Percentiles rank a stretch among this genome's conserved stretches.
Evolutionary conservation across 2,329 filamentous ascomycete genomes (phyloP).

Genomic region (Aspergillus udagawae): DNA sequence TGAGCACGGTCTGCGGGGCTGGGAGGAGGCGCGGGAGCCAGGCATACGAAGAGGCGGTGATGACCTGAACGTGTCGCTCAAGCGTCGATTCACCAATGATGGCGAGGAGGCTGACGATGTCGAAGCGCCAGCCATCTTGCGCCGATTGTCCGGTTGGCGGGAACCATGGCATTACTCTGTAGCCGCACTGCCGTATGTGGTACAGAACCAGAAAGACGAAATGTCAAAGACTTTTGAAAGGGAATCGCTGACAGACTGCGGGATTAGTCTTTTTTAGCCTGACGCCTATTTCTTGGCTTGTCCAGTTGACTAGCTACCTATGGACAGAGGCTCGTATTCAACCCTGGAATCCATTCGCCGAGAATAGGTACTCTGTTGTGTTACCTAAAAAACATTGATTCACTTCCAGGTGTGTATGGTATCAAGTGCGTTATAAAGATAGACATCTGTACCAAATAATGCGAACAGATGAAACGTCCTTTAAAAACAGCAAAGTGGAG

Average conservation of each 20-base stretch:
- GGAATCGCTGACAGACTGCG: background rate
- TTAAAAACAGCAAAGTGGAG: background rate
- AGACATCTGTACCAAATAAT: background rate
- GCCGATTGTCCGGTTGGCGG: background rate
- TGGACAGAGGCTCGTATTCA: background rate
- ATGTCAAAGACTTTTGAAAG: background rate
- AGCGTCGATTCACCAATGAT: conserved; percentile 60
- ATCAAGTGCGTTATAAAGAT: background rate
- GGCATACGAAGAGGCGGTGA: conserved; percentile 55
- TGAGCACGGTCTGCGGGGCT: conserved; percentile 58
- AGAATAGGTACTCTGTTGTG: background rate
- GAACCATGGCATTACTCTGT: background rate
- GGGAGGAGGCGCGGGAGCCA: conserved; percentile 58
- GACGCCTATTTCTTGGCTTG: background rate
- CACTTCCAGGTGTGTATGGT: background rate
- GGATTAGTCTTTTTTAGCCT: background rate
- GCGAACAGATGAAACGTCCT: background rate
- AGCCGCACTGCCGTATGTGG: background rate
- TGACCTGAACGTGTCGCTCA: conserved; percentile 54
- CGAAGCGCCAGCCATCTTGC: conserved; percentile 48
- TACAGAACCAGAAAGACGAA: background rate
- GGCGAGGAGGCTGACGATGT: conserved; percentile 60
- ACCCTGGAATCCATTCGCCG: background rate
- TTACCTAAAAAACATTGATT: background rate
- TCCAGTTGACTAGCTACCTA: background rate